These are phyloP conservation scores for Hypoxylon fuscum DNA, from an alignment of 495 filamentous ascomycete genomes.

Conservation along the genomic window DNA sequence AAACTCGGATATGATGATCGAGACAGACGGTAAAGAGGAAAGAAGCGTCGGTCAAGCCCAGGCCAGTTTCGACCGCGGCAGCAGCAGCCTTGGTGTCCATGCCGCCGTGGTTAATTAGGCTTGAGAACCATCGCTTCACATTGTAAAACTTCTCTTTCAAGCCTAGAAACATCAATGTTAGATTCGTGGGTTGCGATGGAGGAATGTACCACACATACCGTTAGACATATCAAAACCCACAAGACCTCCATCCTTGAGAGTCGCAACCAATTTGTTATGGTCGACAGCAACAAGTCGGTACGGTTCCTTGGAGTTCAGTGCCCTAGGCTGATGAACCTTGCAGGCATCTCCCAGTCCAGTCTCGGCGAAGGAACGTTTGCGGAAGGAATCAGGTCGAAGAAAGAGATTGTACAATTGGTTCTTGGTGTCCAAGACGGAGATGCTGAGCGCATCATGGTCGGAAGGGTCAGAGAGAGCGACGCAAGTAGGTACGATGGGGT, in stretches of 20 bases:
- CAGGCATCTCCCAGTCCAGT: slow-evolving; percentile 77
- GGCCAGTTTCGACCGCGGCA: slow-evolving; percentile 60
- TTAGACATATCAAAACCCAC: slow-evolving; percentile 75
- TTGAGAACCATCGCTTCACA: slow-evolving; percentile 81
- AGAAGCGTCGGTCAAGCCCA: slow-evolving; percentile 51
- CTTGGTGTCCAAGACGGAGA: slow-evolving; percentile 80
- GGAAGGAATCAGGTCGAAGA: slow-evolving; percentile 82
- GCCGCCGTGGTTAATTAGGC: slow-evolving; percentile 70
- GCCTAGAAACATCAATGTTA: slow-evolving; percentile 23
- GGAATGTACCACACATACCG: slow-evolving; percentile 56
- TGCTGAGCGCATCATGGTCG: slow-evolving; percentile 78
- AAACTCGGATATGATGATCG: slow-evolving; percentile 85
- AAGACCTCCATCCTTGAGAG: slow-evolving; percentile 83
- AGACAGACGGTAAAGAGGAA: slow-evolving; percentile 86
- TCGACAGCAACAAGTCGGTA: slow-evolving; percentile 81
- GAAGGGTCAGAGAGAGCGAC: slow-evolving; percentile 82
- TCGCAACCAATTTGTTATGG: slow-evolving; percentile 76
- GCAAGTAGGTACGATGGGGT: slow-evolving; percentile 73
- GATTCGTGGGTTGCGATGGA: not conserved
- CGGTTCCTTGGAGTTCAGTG: slow-evolving; percentile 79
- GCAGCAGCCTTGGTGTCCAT: slow-evolving; percentile 41
- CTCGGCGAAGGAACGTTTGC: slow-evolving; percentile 70
- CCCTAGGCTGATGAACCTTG: slow-evolving; percentile 73
- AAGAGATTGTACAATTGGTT: slow-evolving; percentile 83
- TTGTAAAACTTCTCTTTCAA: slow-evolving; percentile 85